Evolutionary conservation across 345 rosid species (phyloP).

Genomic region (Sisymbrium irio): DNA sequence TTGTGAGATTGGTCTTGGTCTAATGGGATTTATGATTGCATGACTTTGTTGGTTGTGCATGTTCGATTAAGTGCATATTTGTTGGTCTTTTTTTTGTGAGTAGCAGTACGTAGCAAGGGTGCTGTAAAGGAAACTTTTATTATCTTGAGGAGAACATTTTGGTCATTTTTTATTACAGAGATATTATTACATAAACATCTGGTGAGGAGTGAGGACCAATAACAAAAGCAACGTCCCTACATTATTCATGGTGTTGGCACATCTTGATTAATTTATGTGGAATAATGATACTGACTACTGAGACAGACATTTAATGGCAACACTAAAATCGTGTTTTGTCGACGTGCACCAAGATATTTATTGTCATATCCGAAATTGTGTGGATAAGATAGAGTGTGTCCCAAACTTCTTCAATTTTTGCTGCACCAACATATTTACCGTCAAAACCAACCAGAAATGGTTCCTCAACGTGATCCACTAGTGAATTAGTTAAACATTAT

Average conservation of each 20-base stretch:
- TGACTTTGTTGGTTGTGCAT: too few species aligned
- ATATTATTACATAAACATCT: neutral
- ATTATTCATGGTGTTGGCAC: neutral
- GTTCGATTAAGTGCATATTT: too few species aligned
- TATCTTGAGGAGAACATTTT: neutral
- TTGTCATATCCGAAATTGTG: neutral
- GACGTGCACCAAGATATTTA: neutral
- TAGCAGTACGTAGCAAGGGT: too few species aligned
- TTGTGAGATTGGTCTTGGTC: too few species aligned
- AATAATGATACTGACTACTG: neutral
- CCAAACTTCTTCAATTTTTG: neutral
- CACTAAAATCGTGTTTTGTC: neutral
- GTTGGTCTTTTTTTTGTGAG: neutral
- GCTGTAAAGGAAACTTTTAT: neutral
- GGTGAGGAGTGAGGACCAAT: neutral
- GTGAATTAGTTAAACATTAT: neutral
- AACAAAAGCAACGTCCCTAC: neutral
- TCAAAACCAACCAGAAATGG: neutral
- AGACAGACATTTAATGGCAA: neutral
- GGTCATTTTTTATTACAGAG: neutral
- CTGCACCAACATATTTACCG: neutral
- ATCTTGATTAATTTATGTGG: neutral
- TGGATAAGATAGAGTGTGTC: neutral
- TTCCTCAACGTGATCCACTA: neutral
- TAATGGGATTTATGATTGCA: too few species aligned